Conservation (phyloP, 2,329 filamentous ascomycete genomes). For the Trichothecium roseum region DNA sequence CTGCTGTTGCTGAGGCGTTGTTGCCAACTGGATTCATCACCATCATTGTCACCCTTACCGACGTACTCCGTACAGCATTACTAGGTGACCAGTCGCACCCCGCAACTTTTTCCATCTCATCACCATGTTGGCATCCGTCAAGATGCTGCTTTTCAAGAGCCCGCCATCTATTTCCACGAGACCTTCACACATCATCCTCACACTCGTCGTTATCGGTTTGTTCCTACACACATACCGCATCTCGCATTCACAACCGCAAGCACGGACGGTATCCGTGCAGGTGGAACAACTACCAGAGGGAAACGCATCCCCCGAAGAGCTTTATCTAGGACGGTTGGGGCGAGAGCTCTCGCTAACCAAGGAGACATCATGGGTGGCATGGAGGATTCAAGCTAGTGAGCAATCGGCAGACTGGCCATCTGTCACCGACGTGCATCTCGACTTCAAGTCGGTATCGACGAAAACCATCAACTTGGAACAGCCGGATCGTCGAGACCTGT, state of each 20-base stretch:
- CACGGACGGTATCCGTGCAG: conserved; percentile 2
- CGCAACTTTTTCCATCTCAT: no score
- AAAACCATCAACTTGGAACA: conserved; percentile 15
- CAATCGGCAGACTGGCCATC: conserved; percentile 15
- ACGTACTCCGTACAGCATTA: no score
- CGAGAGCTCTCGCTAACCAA: conserved; percentile 17
- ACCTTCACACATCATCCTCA: conserved; percentile 7
- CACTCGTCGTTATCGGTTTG: conserved; percentile 7
- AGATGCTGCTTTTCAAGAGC: conserved; percentile 16
- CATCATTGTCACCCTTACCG: no score
- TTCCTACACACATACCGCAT: conserved; percentile 7
- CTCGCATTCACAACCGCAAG: conserved; percentile 1
- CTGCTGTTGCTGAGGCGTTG: no score
- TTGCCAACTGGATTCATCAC: no score
- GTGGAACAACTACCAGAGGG: conserved; percentile 6
- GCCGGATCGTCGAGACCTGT: conserved; percentile 14
- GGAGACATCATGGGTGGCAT: conserved; percentile 21
- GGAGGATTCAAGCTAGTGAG: conserved; percentile 19
- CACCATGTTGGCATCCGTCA: conserved; percentile 1
- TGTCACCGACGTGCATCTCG: conserved; percentile 16
- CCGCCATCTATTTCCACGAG: conserved; percentile 12
- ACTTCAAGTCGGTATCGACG: conserved; percentile 19
- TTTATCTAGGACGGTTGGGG: conserved; percentile 18
- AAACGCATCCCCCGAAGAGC: conserved; percentile 17
- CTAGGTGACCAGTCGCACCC: no score